phyloP scores from a whole-genome alignment of 1,139 yeast species.

The Suzukiozyma palmioleophila region DNA sequence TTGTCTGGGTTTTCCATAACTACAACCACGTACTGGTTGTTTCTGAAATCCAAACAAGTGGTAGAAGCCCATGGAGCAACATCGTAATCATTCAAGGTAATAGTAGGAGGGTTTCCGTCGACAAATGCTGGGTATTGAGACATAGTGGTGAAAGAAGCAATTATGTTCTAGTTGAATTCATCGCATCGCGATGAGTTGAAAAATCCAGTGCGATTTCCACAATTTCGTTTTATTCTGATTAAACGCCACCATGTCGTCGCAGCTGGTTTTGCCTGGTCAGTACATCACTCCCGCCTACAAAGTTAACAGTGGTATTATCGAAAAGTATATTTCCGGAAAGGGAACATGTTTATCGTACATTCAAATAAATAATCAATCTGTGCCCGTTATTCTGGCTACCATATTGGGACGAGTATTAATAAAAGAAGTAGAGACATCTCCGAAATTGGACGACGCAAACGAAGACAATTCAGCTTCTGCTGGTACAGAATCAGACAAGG shows the following conservation, averaged over 20 bases:
- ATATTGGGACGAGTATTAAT: slow-evolving; percentile 56
- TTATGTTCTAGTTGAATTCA: not conserved
- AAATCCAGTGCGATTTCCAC: not conserved
- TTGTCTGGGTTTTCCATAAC: slow-evolving; percentile 42
- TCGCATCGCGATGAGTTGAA: not conserved
- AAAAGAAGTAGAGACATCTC: slow-evolving; percentile 13
- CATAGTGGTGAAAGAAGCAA: slow-evolving; percentile 10
- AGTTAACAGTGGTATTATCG: slow-evolving; percentile 18
- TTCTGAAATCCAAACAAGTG: slow-evolving; percentile 45
- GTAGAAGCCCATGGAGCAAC: slow-evolving; percentile 49
- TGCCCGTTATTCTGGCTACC: slow-evolving; percentile 62
- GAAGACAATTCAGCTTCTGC: slow-evolving; percentile 8
- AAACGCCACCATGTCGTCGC: not conserved
- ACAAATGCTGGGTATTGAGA: slow-evolving; percentile 36
- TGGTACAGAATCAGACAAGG: slow-evolving; percentile 8
- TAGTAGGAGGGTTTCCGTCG: slow-evolving; percentile 45
- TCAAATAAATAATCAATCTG: slow-evolving; percentile 19
- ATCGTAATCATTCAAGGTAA: slow-evolving; percentile 45
- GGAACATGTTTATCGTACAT: slow-evolving; percentile 36
- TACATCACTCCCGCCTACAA: slow-evolving; percentile 36
- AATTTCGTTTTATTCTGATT: not conserved
- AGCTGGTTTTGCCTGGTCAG: slow-evolving; percentile 73
- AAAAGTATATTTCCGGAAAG: slow-evolving; percentile 29
- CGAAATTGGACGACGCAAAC: slow-evolving; percentile 13
- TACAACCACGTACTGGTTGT: slow-evolving; percentile 38